phyloP scores from a whole-genome alignment of 2,329 filamentous ascomycete genomes.

The Phialocephala subalpina region DNA sequence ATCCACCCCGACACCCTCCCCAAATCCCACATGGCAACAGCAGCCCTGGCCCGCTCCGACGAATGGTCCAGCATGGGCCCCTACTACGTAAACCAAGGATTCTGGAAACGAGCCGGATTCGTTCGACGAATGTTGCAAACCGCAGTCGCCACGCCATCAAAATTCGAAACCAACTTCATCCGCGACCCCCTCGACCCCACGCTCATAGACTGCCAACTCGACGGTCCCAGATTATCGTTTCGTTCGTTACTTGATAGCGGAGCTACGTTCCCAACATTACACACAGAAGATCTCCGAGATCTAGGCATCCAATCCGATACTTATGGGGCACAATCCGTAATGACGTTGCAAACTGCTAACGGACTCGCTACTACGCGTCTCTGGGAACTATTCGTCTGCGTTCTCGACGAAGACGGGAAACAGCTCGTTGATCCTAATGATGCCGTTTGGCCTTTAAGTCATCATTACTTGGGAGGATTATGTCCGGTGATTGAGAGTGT shows the following conservation, averaged over 20 bases:
- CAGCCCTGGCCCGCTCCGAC: slow-evolving; percentile 10
- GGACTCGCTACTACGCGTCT: slow-evolving; percentile 34
- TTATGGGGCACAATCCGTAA: slow-evolving; percentile 49
- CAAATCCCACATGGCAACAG: not conserved
- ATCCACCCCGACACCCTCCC: not conserved
- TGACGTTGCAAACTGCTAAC: slow-evolving; percentile 33
- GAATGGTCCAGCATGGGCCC: slow-evolving; percentile 16
- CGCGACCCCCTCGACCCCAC: not conserved
- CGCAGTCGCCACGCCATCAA: no score
- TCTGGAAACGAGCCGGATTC: slow-evolving; percentile 33
- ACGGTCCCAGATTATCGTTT: slow-evolving; percentile 44
- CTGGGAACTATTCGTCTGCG: slow-evolving; percentile 48
- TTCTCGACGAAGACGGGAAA: slow-evolving; percentile 38
- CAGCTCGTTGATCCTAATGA: slow-evolving; percentile 40
- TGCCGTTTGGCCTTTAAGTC: slow-evolving; percentile 27
- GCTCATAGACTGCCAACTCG: slow-evolving; percentile 22
- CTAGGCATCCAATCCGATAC: slow-evolving; percentile 45
- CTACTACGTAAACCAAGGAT: slow-evolving; percentile 32
- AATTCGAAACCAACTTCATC: not conserved
- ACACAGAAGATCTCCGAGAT: slow-evolving; percentile 44
- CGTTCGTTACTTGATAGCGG: slow-evolving; percentile 52
- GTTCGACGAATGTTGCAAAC: slow-evolving; percentile 25
- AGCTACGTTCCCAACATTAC: slow-evolving; percentile 51
- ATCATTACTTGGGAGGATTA: slow-evolving; percentile 28
- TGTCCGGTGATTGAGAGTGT: slow-evolving; percentile 23